Evolutionary conservation across 352 stramenopile genomes (phyloP).

Genomic region (Globisporangium splendens): DNA sequence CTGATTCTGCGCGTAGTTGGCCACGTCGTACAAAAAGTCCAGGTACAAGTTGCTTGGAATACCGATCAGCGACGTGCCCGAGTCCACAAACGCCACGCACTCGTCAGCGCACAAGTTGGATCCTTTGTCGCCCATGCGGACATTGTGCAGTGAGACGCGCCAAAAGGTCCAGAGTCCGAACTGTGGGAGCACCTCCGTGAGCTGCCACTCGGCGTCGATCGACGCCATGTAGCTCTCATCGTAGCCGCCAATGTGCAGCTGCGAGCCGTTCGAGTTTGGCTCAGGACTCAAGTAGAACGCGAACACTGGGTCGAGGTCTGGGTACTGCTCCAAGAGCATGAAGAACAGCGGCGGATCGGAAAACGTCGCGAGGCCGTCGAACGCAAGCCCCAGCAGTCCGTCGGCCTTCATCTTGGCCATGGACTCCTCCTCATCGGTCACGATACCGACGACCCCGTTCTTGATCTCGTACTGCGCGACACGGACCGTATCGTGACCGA

Average conservation of each 20-base stretch:
- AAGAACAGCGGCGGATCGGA: slow-evolving; percentile 75
- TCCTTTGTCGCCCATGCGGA: slow-evolving; percentile 39
- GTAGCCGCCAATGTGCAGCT: slow-evolving; percentile 70
- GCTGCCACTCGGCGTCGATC: slow-evolving; percentile 56
- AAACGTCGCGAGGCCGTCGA: slow-evolving; percentile 89
- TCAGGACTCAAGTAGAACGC: slow-evolving; percentile 95
- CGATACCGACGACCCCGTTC: slow-evolving; percentile 56
- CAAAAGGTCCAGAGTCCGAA: slow-evolving; percentile 85
- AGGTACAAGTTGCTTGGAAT: slow-evolving; percentile 85
- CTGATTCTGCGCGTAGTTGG: slow-evolving; percentile 50
- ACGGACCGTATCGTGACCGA: slow-evolving; percentile 52
- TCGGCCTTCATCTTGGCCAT: slow-evolving; percentile 88
- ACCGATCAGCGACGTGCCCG: slow-evolving; percentile 95
- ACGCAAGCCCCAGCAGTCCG: slow-evolving; percentile 95
- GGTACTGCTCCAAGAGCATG: slow-evolving; percentile 54
- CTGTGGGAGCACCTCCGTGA: slow-evolving; percentile 70
- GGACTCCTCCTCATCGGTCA: slow-evolving; percentile 60
- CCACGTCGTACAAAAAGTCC: slow-evolving; percentile 67
- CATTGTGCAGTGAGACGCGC: slow-evolving; percentile 66
- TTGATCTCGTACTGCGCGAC: slow-evolving; percentile 43
- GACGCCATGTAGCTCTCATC: slow-evolving; percentile 46
- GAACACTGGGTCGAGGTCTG: slow-evolving; percentile 84
- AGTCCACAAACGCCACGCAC: slow-evolving; percentile 94
- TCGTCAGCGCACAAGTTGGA: slow-evolving; percentile 45
- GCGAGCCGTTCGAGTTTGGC: slow-evolving; percentile 63